phyloP scores from a whole-genome alignment of 2,329 filamentous ascomycete species.

The Phaeosphaeria sp. region DNA sequence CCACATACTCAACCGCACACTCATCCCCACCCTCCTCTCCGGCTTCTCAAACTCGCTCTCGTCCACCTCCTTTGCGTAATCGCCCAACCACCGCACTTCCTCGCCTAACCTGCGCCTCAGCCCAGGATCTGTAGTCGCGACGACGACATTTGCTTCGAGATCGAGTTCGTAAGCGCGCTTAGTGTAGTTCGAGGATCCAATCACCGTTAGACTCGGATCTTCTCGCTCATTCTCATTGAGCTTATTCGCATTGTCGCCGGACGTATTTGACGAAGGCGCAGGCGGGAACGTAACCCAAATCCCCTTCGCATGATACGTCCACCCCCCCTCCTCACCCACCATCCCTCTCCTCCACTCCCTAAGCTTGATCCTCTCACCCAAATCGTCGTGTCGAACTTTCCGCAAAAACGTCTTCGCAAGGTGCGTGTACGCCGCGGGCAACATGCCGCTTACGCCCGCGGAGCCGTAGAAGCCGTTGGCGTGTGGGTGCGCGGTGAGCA shows the following conservation, averaged over 20 bases:
- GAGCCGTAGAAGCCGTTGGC: slow-evolving; percentile 96
- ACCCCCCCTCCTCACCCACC: slow-evolving; percentile 80
- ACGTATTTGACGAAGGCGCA: not conserved
- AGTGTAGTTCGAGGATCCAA: slow-evolving; percentile 96
- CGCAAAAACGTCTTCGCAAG: slow-evolving; percentile 83
- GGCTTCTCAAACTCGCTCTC: slow-evolving; percentile 79
- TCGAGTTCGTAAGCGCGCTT: slow-evolving; percentile 92
- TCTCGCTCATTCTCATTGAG: slow-evolving; percentile 35
- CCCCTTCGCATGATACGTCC: slow-evolving; percentile 98
- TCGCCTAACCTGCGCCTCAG: slow-evolving; percentile 76
- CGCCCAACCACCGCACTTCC: slow-evolving; percentile 81
- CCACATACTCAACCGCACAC: slow-evolving; percentile 92
- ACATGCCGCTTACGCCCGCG: slow-evolving; percentile 83
- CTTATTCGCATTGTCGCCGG: too few relatives aligned
- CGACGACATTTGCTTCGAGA: slow-evolving; percentile 84
- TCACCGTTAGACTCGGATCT: slow-evolving; percentile 77
- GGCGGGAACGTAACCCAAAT: slow-evolving; percentile 81
- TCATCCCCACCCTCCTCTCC: slow-evolving; percentile 83
- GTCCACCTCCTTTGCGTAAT: slow-evolving; percentile 72
- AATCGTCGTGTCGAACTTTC: slow-evolving; percentile 60
- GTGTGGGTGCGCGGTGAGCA: slow-evolving; percentile 90
- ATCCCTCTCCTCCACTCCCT: slow-evolving; percentile 89
- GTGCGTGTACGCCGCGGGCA: slow-evolving; percentile 91
- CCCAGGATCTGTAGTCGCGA: slow-evolving; percentile 78
- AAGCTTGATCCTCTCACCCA: slow-evolving; percentile 69